Evolutionary conservation across 164 flowering plant species (phyloP).

Genomic region (Vitis amurensis): DNA sequence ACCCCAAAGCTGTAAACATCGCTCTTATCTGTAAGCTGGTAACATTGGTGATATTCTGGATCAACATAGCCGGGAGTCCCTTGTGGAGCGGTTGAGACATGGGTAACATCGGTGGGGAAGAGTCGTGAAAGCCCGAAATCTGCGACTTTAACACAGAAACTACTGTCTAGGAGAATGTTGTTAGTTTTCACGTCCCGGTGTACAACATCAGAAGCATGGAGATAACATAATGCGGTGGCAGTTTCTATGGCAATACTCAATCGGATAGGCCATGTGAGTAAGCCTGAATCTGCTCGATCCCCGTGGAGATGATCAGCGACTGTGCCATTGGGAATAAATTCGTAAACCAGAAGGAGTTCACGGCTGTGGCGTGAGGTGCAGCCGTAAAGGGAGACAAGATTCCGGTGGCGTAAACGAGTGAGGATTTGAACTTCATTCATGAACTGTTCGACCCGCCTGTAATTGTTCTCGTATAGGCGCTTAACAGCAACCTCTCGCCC

Average conservation of each 20-base stretch:
- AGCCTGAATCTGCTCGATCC: constrained; percentile 20
- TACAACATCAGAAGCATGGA: constrained; percentile 67
- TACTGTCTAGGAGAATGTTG: constrained; percentile 70
- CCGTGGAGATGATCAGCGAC: constrained; percentile 82
- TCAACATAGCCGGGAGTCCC: constrained; percentile 85
- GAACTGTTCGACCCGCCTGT: constrained; percentile 61
- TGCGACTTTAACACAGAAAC: constrained; percentile 70
- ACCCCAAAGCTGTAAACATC: constrained; percentile 75
- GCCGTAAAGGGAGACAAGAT: constrained; percentile 74
- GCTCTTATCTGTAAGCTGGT: constrained; percentile 62
- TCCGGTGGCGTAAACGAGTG: constrained; percentile 55
- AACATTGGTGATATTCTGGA: constrained; percentile 59
- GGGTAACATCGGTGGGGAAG: constrained; percentile 63
- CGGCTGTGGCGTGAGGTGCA: constrained; percentile 72
- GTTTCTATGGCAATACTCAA: constrained; percentile 71
- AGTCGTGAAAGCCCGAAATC: constrained; percentile 77
- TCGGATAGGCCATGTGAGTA: constrained; percentile 59
- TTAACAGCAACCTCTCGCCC: constrained; percentile 81
- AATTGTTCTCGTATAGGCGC: constrained; percentile 64
- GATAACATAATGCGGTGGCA: constrained; percentile 67
- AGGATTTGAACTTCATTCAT: constrained; percentile 72
- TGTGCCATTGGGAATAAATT: constrained; percentile 68
- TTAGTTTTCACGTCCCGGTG: constrained; percentile 81
- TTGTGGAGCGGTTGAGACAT: constrained; percentile 80
- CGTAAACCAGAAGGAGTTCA: constrained; percentile 79